Evolutionary conservation across 164 flowering plant genomes (phyloP).

Genomic region (Aristolochia fimbriata): DNA sequence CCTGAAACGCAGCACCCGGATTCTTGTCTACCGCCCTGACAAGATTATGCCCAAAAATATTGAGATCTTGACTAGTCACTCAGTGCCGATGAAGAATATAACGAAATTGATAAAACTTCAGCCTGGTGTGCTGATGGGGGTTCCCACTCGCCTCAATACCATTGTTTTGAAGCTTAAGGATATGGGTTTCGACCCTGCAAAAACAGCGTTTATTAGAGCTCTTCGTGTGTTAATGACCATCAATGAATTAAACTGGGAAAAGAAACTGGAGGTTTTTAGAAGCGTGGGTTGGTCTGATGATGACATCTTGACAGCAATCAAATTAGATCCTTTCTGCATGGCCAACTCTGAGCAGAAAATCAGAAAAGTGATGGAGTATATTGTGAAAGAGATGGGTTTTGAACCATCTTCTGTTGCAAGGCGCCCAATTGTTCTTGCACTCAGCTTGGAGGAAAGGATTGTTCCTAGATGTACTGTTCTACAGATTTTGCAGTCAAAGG

Average conservation of each 20-base stretch:
- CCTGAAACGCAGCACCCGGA: not conserved
- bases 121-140: not conserved
- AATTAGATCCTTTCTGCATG: not conserved
- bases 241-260: not conserved
- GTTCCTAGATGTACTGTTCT: constrained; percentile 14
- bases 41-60: not conserved
- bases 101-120: not conserved
- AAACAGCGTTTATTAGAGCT: not conserved
- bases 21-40: not conserved
- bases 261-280: not conserved
- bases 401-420: not conserved
- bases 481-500: constrained; percentile 5
- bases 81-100: not conserved
- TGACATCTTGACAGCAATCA: not conserved
- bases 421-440: not conserved
- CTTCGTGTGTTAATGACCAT: not conserved
- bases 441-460: constrained; percentile 18
- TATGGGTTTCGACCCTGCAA: not conserved
- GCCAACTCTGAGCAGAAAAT: not conserved
- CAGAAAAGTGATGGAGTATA: not conserved
- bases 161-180: constrained; percentile 1
- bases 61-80: not conserved
- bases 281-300: constrained; percentile 4
- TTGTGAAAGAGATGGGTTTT: not conserved
- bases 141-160: not conserved